These are phyloP conservation scores for Paecilomyces formosus DNA, from an alignment of 2,329 filamentous ascomycete species.

Conservation along the genomic window DNA sequence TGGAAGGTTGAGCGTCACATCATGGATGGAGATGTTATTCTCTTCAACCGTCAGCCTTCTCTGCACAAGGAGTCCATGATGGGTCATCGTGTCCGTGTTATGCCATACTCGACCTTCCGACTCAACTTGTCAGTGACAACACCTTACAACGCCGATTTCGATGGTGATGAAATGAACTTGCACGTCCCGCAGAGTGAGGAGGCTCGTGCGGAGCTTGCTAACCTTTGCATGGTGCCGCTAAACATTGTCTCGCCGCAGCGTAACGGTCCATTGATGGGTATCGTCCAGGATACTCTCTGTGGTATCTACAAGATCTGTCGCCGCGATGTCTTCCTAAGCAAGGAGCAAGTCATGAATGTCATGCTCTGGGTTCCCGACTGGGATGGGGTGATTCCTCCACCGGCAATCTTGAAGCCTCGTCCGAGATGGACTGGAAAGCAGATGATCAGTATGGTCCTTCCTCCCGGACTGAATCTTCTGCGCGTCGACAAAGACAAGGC, in stretches of 20 bases:
- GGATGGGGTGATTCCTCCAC: constrained; percentile 89
- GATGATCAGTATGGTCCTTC: constrained; percentile 88
- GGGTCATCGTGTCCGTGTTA: constrained; percentile 94
- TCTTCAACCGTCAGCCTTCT: constrained; percentile 99
- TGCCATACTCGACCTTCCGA: constrained; percentile 98
- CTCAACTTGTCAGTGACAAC: constrained; percentile 96
- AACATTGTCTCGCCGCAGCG: constrained; percentile 98
- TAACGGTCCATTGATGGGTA: constrained; percentile 97
- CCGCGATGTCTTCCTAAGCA: constrained; percentile 82
- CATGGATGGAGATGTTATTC: constrained; percentile 92
- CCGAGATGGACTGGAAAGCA: constrained; percentile 98
- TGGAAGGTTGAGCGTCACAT: constrained; percentile 99
- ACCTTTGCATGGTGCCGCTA: constrained; percentile 94
- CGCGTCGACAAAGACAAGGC: constrained; percentile 57
- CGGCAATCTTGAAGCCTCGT: constrained; percentile 86
- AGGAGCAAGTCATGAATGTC: constrained; percentile 91
- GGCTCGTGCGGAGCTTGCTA: constrained; percentile 85
- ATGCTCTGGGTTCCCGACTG: constrained; percentile 97
- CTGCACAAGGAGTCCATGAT: constrained; percentile 99
- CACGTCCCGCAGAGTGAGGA: constrained; percentile 98
- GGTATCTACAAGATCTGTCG: constrained; percentile 96
- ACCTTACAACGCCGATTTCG: constrained; percentile 99
- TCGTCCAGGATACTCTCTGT: constrained; percentile 94
- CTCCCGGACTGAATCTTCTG: constrained; percentile 72
- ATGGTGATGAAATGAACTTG: constrained; percentile 99